Evolutionary conservation across 2,329 filamentous ascomycete genomes (phyloP).

Genomic region (Colletotrichum coccodes): DNA sequence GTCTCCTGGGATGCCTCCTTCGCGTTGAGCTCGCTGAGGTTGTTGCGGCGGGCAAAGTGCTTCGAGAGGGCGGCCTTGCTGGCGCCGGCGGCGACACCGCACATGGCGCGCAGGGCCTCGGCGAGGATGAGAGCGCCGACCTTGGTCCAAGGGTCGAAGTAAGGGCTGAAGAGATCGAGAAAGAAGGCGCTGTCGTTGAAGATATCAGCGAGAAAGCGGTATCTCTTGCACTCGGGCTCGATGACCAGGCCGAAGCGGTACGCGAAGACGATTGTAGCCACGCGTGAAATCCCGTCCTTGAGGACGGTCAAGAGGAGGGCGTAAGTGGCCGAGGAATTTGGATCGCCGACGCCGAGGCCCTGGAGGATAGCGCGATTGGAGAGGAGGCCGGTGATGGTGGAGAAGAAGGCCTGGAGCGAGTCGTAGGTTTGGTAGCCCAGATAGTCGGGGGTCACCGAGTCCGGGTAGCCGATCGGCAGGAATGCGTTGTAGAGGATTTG

Average conservation of each 20-base stretch:
- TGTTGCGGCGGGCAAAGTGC: constrained; percentile 89
- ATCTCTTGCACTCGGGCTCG: constrained; percentile 91
- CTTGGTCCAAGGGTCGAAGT: constrained; percentile 67
- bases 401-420: constrained; percentile 86
- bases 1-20: constrained; percentile 97
- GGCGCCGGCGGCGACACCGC: constrained; percentile 89
- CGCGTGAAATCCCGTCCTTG: constrained; percentile 81
- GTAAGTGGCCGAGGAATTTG: constrained; percentile 79
- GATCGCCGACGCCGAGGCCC: constrained; percentile 84
- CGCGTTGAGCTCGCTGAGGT: constrained; percentile 92
- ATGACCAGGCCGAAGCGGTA: constrained; percentile 83
- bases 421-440: constrained; percentile 77
- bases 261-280: constrained; percentile 89
- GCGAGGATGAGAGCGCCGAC: constrained; percentile 60
- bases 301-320: constrained; percentile 86
- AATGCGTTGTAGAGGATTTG: constrained; percentile 72
- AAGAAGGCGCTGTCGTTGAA: constrained; percentile 90
- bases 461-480: constrained; percentile 86
- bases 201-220: constrained; percentile 85
- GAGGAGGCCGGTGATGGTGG: constrained; percentile 81
- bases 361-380: constrained; percentile 86
- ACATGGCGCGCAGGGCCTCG: constrained; percentile 70
- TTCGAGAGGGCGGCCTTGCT: constrained; percentile 91
- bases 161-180: constrained; percentile 84
- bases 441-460: constrained; percentile 88